Base-by-base conservation (phyloP, 306 rosid genomes). In the Lathyrus tuberosus region DNA sequence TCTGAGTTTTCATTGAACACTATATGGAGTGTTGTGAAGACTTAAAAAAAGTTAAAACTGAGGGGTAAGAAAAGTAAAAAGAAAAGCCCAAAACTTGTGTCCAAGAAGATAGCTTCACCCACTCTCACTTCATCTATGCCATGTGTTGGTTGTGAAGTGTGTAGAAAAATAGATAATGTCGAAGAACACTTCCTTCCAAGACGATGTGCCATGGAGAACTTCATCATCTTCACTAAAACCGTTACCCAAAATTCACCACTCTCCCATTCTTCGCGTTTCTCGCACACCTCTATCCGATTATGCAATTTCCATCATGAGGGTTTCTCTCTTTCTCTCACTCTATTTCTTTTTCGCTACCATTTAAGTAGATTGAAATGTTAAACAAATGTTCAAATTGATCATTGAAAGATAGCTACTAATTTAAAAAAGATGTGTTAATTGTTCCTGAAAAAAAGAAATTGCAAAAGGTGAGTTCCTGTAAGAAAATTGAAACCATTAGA, bases 131-230 rank as follows among this genome's bases (percentile, higher is more conserved):
- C 11, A 35, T 35, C 40, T 35, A 35, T 35, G 40, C 5, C 38
- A 35, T 35, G 40, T 35, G 40, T 6, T 47, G 26, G 6, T 53
- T 76, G 30, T 14, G 71, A 70, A 31, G 76, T 24, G 72, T 6
- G 66, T 18, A 61, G 80, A 46, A 18, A 17, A 37, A 11, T 2
- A 58, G 57, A 4, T 67, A 22, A 92, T 89, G 98, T 84, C 96
- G 68, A 83, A 76, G 43, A 93, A 85, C 9, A 17, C 69, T 26
- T 58, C 85, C 20, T 83, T 94, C 33, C 85, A 76, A 10, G 79
- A 91, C 69, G 97, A 94, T 40, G 99, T 76, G 48, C 99, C 97
- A 35, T 94, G 97, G 99, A 77, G 99, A 73, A 92, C 85, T 1
- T 64, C 87, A 8, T 64, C 88, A n/a, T 71, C 90, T 10, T 74